These are phyloP conservation scores for Fomitopsis palustris DNA, from an alignment of 1,284 basidiomycete genomes.

Conservation along the genomic window DNA sequence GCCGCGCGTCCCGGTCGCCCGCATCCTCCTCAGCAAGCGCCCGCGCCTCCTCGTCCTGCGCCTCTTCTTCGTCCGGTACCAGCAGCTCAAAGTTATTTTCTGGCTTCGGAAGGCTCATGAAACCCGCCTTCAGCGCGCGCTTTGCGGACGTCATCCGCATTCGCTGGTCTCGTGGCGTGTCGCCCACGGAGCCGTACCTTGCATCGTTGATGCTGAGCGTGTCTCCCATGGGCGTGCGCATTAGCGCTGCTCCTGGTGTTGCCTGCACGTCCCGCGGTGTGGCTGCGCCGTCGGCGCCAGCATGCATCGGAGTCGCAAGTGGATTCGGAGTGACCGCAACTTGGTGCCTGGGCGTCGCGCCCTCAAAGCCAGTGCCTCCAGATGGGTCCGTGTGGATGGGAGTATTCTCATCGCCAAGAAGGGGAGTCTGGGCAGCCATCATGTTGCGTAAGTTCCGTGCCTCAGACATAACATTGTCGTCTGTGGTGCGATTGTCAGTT, in stretches of 20 bases:
- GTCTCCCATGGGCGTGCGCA: conserved; percentile 91
- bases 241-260: conserved; percentile 66
- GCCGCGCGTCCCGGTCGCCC: conserved; percentile 84
- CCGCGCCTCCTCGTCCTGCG: conserved; percentile 41
- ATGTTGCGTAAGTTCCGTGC: conserved; percentile 94
- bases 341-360: conserved; percentile 87
- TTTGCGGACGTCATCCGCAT: conserved; percentile 62
- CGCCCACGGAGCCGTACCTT: conserved; percentile 48
- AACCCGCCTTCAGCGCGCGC: conserved; percentile 76
- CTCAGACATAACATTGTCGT: conserved; percentile 92
- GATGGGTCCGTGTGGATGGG: conserved; percentile 73
- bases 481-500: conserved; percentile 36
- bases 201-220: conserved; percentile 85
- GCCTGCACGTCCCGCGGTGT: conserved; percentile 55
- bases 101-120: conserved; percentile 84
- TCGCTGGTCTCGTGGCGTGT: conserved; percentile 76
- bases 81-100: conserved; percentile 98
- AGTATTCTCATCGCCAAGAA: conserved; percentile 96
- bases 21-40: conserved; percentile 78
- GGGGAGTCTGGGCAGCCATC: conserved; percentile 88
- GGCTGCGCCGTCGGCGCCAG: conserved; percentile 46
- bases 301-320: conserved; percentile 77
- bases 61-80: conserved; percentile 83
- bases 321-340: conserved; percentile 94
- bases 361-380: conserved; percentile 86